Evolutionary conservation across 192 early-diverging fungal species (phyloP).

Genomic region (Anaeromyces robustus): DNA sequence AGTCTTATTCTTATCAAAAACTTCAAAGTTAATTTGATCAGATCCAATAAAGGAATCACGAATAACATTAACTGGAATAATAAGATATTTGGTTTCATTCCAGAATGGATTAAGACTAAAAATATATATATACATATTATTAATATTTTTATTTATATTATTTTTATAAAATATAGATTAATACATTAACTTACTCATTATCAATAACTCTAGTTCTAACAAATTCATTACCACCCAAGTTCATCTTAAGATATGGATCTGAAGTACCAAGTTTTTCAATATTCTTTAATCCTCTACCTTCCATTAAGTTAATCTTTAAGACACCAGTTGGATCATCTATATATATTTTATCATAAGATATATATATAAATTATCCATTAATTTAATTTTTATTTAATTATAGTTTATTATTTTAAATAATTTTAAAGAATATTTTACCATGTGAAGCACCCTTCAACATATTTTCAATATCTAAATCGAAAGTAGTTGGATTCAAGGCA

Average conservation of each 20-base stretch:
- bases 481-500: not conserved
- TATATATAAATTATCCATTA: no score
- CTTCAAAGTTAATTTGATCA: not conserved
- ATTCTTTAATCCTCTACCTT: constrained; percentile 70
- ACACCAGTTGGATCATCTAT: constrained; percentile 67
- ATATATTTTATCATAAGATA: no score
- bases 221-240: constrained; percentile 52
- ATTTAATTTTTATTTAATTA: no score
- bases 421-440: no score
- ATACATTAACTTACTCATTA: constrained; percentile 37
- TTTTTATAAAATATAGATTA: not conserved
- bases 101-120: not conserved
- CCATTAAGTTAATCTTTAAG: constrained; percentile 58
- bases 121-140: no score
- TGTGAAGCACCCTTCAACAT: not conserved
- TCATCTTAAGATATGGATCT: constrained; percentile 74
- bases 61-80: not conserved
- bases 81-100: not conserved
- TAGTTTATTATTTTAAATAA: no score
- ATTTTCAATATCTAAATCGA: not conserved
- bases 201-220: constrained; percentile 45
- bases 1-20: not conserved
- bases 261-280: constrained; percentile 59
- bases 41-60: not conserved
- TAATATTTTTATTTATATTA: no score